Evolutionary conservation across 2,329 filamentous ascomycete genomes (phyloP).

Genomic region (Leptographium radiaticola): DNA sequence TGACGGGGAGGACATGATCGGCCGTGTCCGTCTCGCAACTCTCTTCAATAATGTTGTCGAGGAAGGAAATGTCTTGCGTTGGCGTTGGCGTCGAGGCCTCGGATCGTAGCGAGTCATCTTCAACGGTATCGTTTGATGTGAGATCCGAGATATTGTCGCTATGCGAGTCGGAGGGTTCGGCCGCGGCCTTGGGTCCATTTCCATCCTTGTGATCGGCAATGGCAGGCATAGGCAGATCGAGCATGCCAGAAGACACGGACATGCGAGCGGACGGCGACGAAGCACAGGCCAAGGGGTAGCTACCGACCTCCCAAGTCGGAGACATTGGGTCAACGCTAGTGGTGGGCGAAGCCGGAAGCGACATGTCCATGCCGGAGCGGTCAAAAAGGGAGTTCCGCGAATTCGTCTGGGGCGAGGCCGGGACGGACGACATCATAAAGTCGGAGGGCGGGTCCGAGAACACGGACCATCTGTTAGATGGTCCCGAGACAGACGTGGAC

Average conservation of each 20-base stretch:
- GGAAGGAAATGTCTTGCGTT: constrained; percentile 4
- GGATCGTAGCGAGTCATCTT: not conserved
- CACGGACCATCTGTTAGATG: constrained; percentile 49
- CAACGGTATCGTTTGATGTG: not conserved
- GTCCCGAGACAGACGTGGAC: constrained; percentile 26
- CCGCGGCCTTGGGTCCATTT: not conserved
- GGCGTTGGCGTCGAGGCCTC: constrained; percentile 5
- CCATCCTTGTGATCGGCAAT: not conserved
- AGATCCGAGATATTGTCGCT: not conserved
- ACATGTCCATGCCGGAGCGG: constrained; percentile 49
- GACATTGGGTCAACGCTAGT: constrained; percentile 61
- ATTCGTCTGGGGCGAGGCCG: constrained; percentile 69
- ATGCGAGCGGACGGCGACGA: not conserved
- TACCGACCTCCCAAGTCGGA: constrained; percentile 37
- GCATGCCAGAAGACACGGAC: not conserved
- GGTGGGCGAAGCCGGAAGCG: constrained; percentile 68
- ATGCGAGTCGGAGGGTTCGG: not conserved
- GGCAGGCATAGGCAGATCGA: not conserved
- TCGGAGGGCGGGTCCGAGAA: constrained; percentile 50
- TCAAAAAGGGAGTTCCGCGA: constrained; percentile 71
- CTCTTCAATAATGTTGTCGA: not conserved
- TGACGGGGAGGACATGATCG: not conserved
- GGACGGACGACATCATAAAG: constrained; percentile 57
- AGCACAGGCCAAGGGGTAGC: constrained; percentile 9
- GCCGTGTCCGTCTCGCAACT: not conserved